Evolutionary conservation across 257 asterid genomes (phyloP).

Genomic region (Verbena officinalis): DNA sequence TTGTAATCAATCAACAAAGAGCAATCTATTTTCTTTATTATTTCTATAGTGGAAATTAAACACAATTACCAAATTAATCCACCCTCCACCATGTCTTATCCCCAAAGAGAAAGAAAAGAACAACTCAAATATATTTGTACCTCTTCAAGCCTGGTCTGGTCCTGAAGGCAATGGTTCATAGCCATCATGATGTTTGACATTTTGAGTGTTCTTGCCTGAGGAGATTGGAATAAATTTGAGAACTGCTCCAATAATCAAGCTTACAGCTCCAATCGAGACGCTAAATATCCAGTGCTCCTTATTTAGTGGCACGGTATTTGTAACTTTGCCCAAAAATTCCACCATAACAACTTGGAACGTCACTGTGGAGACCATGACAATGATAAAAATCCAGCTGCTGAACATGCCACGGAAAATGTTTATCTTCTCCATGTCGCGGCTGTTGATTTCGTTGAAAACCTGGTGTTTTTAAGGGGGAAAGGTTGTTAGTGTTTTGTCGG

Average conservation of each 20-base stretch:
- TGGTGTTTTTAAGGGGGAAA: constrained; percentile 6
- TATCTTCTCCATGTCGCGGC: constrained; percentile 84
- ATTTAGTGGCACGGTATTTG: constrained; percentile 63
- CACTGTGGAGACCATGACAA: constrained; percentile 56
- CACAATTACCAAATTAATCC: neutral
- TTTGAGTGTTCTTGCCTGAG: constrained; percentile 4
- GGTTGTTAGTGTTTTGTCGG: neutral
- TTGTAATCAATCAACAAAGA: neutral
- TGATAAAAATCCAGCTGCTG: constrained; percentile 67
- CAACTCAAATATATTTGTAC: neutral
- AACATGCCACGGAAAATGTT: constrained; percentile 65
- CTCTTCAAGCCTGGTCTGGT: constrained; percentile 62
- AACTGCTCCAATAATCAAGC: constrained; percentile 52
- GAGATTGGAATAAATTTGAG: constrained; percentile 66
- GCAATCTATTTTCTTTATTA: constrained; percentile 10
- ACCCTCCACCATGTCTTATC: neutral
- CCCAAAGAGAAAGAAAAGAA: neutral
- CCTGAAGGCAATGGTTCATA: constrained; percentile 73
- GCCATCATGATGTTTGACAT: constrained; percentile 58
- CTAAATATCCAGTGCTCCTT: constrained; percentile 61
- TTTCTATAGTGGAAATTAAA: neutral
- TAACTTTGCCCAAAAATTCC: constrained; percentile 60
- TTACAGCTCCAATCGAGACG: constrained; percentile 52
- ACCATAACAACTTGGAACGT: constrained; percentile 68
- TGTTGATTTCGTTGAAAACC: constrained; percentile 86